A percentile compares a stretch with the other conserved stretches of the same genome.
Evolutionary conservation across 352 stramenopile species (phyloP).

Genomic region (Globisporangium mamillatum): DNA sequence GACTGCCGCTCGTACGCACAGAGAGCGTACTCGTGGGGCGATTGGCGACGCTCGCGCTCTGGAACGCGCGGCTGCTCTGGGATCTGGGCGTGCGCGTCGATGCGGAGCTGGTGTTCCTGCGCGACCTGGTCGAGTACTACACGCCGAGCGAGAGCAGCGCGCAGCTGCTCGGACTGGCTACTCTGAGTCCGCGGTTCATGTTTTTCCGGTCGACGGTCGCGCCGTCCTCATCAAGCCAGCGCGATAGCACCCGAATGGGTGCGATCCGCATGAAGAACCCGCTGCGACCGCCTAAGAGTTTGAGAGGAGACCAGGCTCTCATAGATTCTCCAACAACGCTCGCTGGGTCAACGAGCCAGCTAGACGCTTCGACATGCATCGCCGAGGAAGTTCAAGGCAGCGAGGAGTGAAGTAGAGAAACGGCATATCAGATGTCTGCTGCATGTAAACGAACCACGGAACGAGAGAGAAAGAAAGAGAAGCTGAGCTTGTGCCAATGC

Average conservation of each 20-base stretch:
- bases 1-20: conserved; percentile 5
- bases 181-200: neutral
- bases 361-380: neutral
- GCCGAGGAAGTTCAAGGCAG: neutral
- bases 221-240: neutral
- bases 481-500: neutral
- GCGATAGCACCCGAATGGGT: neutral
- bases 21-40: conserved; percentile 22
- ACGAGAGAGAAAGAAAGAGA: neutral
- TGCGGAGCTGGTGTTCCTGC: conserved; percentile 27
- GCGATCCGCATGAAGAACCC: neutral
- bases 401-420: neutral
- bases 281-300: neutral
- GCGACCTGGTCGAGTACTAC: conserved; percentile 26
- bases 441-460: neutral
- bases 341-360: neutral
- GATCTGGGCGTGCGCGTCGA: conserved; percentile 28
- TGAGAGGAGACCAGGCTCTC: neutral
- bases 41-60: conserved; percentile 27
- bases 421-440: neutral
- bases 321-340: neutral
- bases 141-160: conserved; percentile 11
- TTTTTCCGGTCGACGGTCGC: conserved; percentile 2
- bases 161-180: conserved; percentile 4
- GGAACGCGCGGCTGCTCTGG: conserved; percentile 27